Base-by-base conservation (phyloP, 352 stramenopile genomes). In the Phytophthora vignae region DNA sequence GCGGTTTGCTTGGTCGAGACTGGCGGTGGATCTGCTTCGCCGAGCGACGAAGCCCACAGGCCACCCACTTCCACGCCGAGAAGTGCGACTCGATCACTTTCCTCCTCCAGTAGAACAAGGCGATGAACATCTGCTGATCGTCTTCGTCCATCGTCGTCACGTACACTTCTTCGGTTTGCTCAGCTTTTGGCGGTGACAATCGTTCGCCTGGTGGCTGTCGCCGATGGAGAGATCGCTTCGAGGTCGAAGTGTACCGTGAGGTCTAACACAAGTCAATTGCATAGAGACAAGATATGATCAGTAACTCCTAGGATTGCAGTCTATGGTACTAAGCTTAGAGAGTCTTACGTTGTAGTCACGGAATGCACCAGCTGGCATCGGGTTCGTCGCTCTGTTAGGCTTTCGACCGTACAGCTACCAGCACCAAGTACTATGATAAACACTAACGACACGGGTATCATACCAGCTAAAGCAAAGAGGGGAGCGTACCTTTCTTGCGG, bases 41-140 rank as follows among this genome's bases (percentile, higher is more conserved):
- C 5, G 72, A 73, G n/a, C 31, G 62, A 54, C 62, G 72, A 15
- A 76, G 61, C 14, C 48, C 57, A n/a, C 69, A 69, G 9, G 60
- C 40, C 2, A 81, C 62, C 55, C 68, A 74, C 40, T 84, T 88
- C 80, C 80, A 88, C 11, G 76, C 73, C 0, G 55, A 71, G 38
- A 88, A 88, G 29, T 88, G 64, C 15, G 63, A 40, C 60, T 76
- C 67, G n/a, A 84, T 60, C 36, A 79, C 64, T 36, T 84, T 83
- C 19, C 64, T 71, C 29, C 78, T 74, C 80, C 80, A 88, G 57
- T 76, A 84, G 59, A 82, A 79, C 33, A 88, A 69, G 8, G 80
- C 80, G 48, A 77, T 71, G 17, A 87, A 73, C 22, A 83, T 58
- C n/a, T 79, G 70, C 53, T 83, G 73, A 25, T 88, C 67, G 2